These are phyloP conservation scores for Collybia sp. DNA, from an alignment of 768 basidiomycete species.

Conservation along the genomic window DNA sequence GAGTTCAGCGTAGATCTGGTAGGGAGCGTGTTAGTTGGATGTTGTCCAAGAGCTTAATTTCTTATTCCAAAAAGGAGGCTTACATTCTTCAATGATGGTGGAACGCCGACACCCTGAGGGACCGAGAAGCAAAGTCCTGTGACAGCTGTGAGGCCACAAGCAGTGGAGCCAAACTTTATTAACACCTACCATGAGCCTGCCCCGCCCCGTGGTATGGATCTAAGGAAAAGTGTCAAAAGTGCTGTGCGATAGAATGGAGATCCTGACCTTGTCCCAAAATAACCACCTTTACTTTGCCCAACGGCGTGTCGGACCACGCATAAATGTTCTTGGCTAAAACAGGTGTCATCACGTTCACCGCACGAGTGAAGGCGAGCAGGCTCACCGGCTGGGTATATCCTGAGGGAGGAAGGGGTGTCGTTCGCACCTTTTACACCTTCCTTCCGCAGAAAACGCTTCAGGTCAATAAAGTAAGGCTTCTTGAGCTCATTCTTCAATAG, in stretches of 20 bases:
- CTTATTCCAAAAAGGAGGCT: conserved; percentile 14
- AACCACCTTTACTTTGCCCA: conserved; percentile 82
- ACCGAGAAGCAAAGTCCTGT: conserved; percentile 88
- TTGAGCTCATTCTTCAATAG: conserved; percentile 68
- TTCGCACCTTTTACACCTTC: conserved; percentile 55
- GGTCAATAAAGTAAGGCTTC: conserved; percentile 69
- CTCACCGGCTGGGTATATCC: conserved; percentile 79
- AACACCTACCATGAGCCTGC: conserved; percentile 75
- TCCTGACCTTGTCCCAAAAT: conserved; percentile 69
- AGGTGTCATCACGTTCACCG: conserved; percentile 4
- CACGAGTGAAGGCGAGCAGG: conserved; percentile 5
- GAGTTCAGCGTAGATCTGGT: conserved; percentile 84
- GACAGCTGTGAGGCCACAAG: conserved; percentile 4
- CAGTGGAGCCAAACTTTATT: not conserved
- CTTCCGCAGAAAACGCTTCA: conserved; percentile 67
- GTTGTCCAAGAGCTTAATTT: not conserved
- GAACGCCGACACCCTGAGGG: conserved; percentile 65
- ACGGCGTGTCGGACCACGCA: conserved; percentile 85
- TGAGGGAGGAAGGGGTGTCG: conserved; percentile 39
- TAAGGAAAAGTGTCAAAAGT: conserved; percentile 8
- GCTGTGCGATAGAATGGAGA: conserved; percentile 5
- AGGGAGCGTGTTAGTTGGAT: not conserved
- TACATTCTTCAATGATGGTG: conserved; percentile 83
- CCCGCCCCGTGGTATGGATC: conserved; percentile 81
- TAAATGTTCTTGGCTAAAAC: conserved; percentile 73